phyloP scores from a whole-genome alignment of 106 monocot genomes.

The Chionographis japonica region DNA sequence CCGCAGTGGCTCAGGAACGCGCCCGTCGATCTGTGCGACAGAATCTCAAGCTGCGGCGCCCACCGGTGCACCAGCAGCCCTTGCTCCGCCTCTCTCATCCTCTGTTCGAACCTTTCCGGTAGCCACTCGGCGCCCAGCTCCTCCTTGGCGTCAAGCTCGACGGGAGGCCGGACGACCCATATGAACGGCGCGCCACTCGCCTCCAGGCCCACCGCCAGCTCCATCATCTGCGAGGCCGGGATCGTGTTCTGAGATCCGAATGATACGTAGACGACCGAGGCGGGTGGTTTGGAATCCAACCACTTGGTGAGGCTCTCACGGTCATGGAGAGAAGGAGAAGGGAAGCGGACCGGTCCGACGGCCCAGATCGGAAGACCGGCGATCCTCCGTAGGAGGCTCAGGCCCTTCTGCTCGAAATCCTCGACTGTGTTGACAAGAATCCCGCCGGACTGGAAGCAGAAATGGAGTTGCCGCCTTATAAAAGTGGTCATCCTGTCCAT shows the following conservation, averaged over 20 bases:
- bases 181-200: constrained; percentile 15
- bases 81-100: no score
- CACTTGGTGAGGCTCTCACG: neutral
- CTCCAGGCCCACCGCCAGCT: constrained; percentile 22
- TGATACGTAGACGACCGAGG: constrained; percentile 23
- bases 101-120: constrained; percentile 3
- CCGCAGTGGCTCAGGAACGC: constrained; percentile 23
- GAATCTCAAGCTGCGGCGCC: constrained; percentile 24
- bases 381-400: constrained; percentile 7
- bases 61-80: neutral
- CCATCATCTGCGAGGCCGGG: constrained; percentile 16
- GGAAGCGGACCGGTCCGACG: constrained; percentile 9
- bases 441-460: constrained; percentile 5
- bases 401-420: constrained; percentile 27
- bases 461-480: constrained; percentile 6
- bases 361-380: neutral
- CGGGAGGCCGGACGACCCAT: constrained; percentile 27
- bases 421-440: constrained; percentile 36
- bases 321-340: neutral
- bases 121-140: constrained; percentile 14
- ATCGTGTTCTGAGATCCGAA: constrained; percentile 33
- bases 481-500: constrained; percentile 12
- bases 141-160: constrained; percentile 7
- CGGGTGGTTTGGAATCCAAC: constrained; percentile 11
- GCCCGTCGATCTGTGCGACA: constrained; percentile 8